Conservation (phyloP, 2,329 filamentous ascomycete genomes). For the Penicillium psychrosexuale region DNA sequence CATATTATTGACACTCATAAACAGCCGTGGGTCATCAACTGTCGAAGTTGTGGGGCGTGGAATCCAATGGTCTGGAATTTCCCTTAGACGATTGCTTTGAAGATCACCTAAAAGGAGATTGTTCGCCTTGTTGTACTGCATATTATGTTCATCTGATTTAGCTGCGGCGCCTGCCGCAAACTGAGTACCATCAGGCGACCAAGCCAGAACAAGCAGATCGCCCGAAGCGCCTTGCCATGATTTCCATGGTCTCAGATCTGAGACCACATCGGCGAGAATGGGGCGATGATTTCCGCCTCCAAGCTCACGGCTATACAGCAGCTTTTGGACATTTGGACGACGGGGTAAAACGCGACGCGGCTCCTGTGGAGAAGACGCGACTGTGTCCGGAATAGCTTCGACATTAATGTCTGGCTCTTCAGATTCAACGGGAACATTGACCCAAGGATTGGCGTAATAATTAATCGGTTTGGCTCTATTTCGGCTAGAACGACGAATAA, state of each 20-base stretch:
- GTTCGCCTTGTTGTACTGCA: slow-evolving; percentile 59
- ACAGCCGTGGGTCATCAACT: slow-evolving; percentile 52
- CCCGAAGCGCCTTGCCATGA: slow-evolving; percentile 58
- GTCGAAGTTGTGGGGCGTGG: slow-evolving; percentile 42
- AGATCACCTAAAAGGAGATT: slow-evolving; percentile 56
- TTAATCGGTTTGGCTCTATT: slow-evolving; percentile 28
- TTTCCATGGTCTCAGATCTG: slow-evolving; percentile 44
- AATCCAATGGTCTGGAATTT: slow-evolving; percentile 54
- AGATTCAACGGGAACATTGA: slow-evolving; percentile 13
- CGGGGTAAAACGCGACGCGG: not conserved
- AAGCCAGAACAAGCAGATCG: slow-evolving; percentile 56
- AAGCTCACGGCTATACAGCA: slow-evolving; percentile 34
- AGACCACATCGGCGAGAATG: slow-evolving; percentile 27
- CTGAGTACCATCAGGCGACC: slow-evolving; percentile 52
- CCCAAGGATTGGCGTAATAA: slow-evolving; percentile 27
- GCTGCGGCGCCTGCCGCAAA: slow-evolving; percentile 59
- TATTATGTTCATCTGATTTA: slow-evolving; percentile 53
- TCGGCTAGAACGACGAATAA: slow-evolving; percentile 29
- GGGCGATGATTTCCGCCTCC: slow-evolving; percentile 8
- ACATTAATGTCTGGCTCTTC: not conserved
- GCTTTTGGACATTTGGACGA: slow-evolving; percentile 4
- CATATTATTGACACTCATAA: slow-evolving; percentile 55
- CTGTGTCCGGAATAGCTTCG: not conserved
- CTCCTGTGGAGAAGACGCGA: not conserved
- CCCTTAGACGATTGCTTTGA: slow-evolving; percentile 42